These are phyloP conservation scores for Chytriomyces sp. DNA, from an alignment of 192 early-diverging fungal genomes.

Conservation along the genomic window DNA sequence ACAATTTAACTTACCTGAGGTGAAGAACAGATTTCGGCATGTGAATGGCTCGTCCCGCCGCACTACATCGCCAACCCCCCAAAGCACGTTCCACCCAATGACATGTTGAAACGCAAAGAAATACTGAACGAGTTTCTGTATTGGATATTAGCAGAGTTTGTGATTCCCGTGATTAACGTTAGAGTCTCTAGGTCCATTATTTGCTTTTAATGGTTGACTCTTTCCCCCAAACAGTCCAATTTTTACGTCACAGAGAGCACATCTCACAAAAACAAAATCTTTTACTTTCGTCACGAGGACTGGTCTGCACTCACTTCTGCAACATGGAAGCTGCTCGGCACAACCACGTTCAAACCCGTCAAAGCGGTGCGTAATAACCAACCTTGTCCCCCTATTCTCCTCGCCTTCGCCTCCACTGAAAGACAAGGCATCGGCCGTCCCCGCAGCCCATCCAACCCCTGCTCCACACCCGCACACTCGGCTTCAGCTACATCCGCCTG, in stretches of 20 bases:
- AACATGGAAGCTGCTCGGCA: conserved; percentile 45
- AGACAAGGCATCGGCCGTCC: conserved; percentile 22
- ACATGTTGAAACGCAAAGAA: conserved; percentile 51
- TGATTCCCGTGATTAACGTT: conserved; percentile 64
- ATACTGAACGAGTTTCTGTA: conserved; percentile 63
- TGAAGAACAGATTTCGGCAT: conserved; percentile 1
- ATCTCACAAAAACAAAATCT: conserved; percentile 61
- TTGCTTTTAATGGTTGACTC: not conserved
- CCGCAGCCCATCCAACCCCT: too few species aligned
- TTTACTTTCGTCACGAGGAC: conserved; percentile 78
- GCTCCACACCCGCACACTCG: conserved; percentile 33
- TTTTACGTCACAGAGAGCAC: conserved; percentile 85
- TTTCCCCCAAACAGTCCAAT: conserved; percentile 41
- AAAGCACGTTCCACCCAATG: conserved; percentile 45
- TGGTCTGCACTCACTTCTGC: conserved; percentile 63
- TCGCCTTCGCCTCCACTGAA: not conserved
- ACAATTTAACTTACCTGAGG: not conserved
- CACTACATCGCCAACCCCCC: not conserved
- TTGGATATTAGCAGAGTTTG: conserved; percentile 66
- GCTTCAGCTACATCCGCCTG: conserved; percentile 72
- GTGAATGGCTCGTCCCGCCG: conserved; percentile 15
- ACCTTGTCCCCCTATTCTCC: not conserved
- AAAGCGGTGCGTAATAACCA: conserved; percentile 9
- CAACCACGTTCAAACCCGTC: conserved; percentile 35
- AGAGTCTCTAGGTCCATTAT: not conserved